Base-by-base conservation (phyloP, 257 asterid species). In the Verbena officinalis region DNA sequence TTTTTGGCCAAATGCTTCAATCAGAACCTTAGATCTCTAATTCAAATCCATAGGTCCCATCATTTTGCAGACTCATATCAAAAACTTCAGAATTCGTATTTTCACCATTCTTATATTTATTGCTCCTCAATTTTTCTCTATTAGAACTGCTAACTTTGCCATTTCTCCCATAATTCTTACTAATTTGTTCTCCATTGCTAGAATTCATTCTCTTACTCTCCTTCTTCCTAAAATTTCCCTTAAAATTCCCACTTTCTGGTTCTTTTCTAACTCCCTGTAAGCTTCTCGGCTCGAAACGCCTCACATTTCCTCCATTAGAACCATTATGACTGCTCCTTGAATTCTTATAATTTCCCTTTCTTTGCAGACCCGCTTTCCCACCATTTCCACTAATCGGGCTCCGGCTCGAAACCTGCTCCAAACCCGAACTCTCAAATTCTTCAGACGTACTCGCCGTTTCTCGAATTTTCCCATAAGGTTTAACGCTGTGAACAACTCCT, bases 401-500 rank as follows among this genome's bases (percentile, higher is more conserved):
- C 15, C 57, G 65, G 4, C 33, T 51, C 7, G 49, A 55, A 45
- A 23, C 57, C 3, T 69, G 73, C 5, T 36, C 73, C 56, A 17
- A 7, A 14, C 65, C 69, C 21, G 55, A 65, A 40, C 73, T 44
- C 42, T 46, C 73, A 24, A 57, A 67, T 42, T 68, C 82, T 30
- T 67, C 78, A 43, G 40, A 31, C 6, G 59, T 43, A 24, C 31
- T 54, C 57, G n/a, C n/a, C n/a, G 39, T 27, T 7, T 74, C 58
- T 23, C 53, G 88, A 46, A 74, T 44, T 40, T 65, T 76, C 24
- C 89, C 88, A 54, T 88, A 86, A 0, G 99, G 96, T 61, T 72
- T 81, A 55, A 71, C 40, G 71, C 97, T 90, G 65, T 90, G 95
- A 74, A 94, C 96, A 62, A 86, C 93, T 33, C 96, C 96, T 73